These are phyloP conservation scores for Pulveroboletus sp. DNA, from an alignment of 768 basidiomycete species.

Conservation along the genomic window DNA sequence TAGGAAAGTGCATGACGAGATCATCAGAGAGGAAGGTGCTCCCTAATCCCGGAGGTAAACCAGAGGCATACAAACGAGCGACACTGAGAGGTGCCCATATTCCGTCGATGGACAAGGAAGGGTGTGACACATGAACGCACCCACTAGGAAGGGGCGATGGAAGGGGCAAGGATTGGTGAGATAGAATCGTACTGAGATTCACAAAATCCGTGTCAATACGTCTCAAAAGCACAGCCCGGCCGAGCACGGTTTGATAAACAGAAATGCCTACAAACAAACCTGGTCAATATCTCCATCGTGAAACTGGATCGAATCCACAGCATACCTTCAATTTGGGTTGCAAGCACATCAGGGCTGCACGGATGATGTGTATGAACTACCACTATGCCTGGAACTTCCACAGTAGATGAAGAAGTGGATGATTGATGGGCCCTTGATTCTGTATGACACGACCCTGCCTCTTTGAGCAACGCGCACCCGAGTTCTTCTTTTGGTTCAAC, in stretches of 20 bases:
- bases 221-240: conserved; percentile 53
- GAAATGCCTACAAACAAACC: conserved; percentile 51
- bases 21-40: conserved; percentile 59
- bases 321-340: conserved; percentile 69
- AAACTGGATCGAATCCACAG: background rate
- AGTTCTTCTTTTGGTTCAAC: conserved; percentile 2
- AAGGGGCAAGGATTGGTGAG: conserved; percentile 33
- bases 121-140: conserved; percentile 49
- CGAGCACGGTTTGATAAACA: conserved; percentile 67
- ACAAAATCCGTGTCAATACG: conserved; percentile 79
- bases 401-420: conserved; percentile 1
- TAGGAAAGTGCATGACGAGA: conserved; percentile 60
- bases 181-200: conserved; percentile 52
- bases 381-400: conserved; percentile 31
- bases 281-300: conserved; percentile 6
- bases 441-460: conserved; percentile 1
- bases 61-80: conserved; percentile 41
- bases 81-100: conserved; percentile 67
- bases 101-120: conserved; percentile 52
- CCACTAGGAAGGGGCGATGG: conserved; percentile 38
- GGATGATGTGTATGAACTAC: conserved; percentile 65
- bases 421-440: conserved; percentile 2
- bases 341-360: conserved; percentile 57
- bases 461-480: conserved; percentile 3
- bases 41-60: conserved; percentile 33